These are phyloP conservation scores for Gymnopus androsaceus DNA, from an alignment of 1,284 basidiomycete genomes.

Conservation along the genomic window DNA sequence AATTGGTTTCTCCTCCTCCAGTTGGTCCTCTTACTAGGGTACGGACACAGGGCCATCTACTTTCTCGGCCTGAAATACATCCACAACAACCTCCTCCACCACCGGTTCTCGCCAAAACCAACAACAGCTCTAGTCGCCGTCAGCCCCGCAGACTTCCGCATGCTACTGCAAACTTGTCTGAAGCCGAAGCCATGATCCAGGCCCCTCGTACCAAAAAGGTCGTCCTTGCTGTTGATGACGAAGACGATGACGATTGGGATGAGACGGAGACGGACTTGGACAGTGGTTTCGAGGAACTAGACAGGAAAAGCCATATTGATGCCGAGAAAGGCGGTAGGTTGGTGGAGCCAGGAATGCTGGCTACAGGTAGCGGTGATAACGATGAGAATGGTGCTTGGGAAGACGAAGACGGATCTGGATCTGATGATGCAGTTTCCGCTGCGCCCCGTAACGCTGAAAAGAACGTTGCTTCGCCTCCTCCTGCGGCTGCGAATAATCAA, in stretches of 20 bases:
- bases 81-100: no score
- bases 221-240: slow-evolving; percentile 35
- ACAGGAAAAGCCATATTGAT: slow-evolving; percentile 3
- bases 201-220: slow-evolving; percentile 31
- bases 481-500: not conserved
- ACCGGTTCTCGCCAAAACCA: no score
- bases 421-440: not conserved
- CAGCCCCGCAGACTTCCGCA: slow-evolving; percentile 1
- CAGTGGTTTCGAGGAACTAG: slow-evolving; percentile 4
- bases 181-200: slow-evolving; percentile 10
- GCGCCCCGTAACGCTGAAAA: not conserved
- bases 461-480: not conserved
- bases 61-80: no score
- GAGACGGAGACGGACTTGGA: slow-evolving; percentile 42
- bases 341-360: slow-evolving; percentile 36
- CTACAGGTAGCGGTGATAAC: slow-evolving; percentile 27
- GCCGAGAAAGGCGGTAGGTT: slow-evolving; percentile 44
- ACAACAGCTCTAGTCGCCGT: no score
- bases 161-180: slow-evolving; percentile 3
- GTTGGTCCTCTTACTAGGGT: no score
- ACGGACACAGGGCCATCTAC: no score
- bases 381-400: slow-evolving; percentile 7
- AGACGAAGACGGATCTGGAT: slow-evolving; percentile 6
- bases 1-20: no score
- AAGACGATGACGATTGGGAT: slow-evolving; percentile 43